These are phyloP conservation scores for Scheffersomyces amazonensis DNA, from an alignment of 805 yeast species.

Conservation along the genomic window DNA sequence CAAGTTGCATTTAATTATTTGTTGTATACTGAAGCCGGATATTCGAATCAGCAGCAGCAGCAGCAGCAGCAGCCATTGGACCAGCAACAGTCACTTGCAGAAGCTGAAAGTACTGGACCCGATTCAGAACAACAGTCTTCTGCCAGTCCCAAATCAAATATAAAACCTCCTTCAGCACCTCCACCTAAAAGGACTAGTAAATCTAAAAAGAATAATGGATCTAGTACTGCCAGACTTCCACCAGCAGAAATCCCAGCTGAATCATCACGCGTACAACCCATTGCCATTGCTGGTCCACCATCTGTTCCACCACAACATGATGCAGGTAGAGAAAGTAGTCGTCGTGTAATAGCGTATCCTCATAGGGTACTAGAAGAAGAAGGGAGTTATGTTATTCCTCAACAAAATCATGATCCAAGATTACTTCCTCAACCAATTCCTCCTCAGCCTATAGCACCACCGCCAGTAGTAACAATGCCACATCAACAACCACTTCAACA, in stretches of 20 bases:
- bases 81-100: too few species aligned
- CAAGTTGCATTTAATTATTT: slow-evolving; percentile 11
- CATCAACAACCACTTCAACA: neutral
- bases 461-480: too few species aligned
- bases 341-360: neutral
- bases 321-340: neutral
- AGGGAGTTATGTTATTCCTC: neutral
- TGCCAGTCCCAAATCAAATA: neutral
- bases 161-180: too few species aligned
- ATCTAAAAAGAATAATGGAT: neutral
- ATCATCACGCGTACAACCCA: too few species aligned
- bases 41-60: too few species aligned
- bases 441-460: neutral
- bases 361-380: neutral
- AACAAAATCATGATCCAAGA: neutral
- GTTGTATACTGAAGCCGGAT: slow-evolving; percentile 7
- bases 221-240: neutral
- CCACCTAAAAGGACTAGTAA: neutral
- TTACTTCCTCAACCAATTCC: neutral
- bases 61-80: too few species aligned
- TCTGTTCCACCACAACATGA: too few species aligned
- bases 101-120: neutral
- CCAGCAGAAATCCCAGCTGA: neutral
- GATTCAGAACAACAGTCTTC: neutral
- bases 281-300: too few species aligned